Evolutionary conservation across 1,139 yeast species (phyloP).

Genomic region (Starmera stellimalicola): DNA sequence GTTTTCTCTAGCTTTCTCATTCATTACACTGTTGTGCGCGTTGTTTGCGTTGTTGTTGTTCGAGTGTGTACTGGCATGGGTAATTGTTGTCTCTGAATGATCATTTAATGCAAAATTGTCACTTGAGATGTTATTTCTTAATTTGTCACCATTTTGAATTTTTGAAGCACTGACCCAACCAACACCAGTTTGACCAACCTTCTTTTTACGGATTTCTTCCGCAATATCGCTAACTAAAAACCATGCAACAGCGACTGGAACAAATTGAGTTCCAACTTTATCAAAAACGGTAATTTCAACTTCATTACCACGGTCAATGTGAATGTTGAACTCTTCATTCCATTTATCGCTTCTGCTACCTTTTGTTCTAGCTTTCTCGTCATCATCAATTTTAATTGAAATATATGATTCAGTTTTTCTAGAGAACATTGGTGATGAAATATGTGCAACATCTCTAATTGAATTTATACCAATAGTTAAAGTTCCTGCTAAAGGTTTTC

Average conservation of each 20-base stretch:
- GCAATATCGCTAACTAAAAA: conserved; percentile 80
- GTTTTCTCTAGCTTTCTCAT: conserved; percentile 14
- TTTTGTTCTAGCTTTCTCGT: conserved; percentile 66
- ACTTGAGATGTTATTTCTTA: conserved; percentile 10
- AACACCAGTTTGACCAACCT: conserved; percentile 69
- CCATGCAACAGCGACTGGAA: conserved; percentile 95
- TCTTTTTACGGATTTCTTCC: conserved; percentile 87
- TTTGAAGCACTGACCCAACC: conserved; percentile 87
- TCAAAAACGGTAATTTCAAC: conserved; percentile 83
- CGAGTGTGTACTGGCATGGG: neutral
- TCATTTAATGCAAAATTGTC: conserved; percentile 16
- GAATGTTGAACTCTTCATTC: conserved; percentile 74
- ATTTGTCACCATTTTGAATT: conserved; percentile 24
- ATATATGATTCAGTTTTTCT: conserved; percentile 76
- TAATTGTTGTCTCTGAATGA: neutral
- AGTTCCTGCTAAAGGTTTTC: conserved; percentile 78
- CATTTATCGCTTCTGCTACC: conserved; percentile 72
- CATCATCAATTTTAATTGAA: conserved; percentile 78
- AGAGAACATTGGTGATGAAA: conserved; percentile 70
- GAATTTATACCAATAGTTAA: conserved; percentile 63
- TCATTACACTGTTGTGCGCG: neutral
- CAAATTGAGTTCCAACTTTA: conserved; percentile 49
- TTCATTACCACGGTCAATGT: conserved; percentile 86
- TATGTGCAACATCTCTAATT: conserved; percentile 85
- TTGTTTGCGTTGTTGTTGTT: too few species aligned